Conservation (phyloP, 192 early-diverging fungal genomes). For the Dissophora globulifera region DNA sequence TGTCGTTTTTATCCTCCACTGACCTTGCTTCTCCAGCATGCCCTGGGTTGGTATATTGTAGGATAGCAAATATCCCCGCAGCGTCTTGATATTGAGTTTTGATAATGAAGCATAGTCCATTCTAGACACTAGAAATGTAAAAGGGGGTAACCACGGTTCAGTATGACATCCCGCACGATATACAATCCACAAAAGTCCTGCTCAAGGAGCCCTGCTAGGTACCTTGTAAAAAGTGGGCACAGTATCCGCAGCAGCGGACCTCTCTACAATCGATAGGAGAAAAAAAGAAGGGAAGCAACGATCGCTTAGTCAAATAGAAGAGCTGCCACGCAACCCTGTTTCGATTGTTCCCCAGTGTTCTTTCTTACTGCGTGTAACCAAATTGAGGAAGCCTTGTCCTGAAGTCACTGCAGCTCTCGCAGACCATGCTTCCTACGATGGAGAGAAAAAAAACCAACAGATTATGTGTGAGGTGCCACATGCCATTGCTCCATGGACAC, state of each 20-base stretch:
- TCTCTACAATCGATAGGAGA: no score
- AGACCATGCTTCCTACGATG: conserved; percentile 39
- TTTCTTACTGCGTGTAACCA: conserved; percentile 45
- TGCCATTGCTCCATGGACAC: no score
- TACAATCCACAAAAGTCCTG: no score
- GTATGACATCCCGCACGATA: no score
- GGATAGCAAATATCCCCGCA: conserved; percentile 38
- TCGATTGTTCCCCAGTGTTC: neutral
- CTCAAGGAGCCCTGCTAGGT: no score
- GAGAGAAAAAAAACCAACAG: no score
- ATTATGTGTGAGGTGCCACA: no score
- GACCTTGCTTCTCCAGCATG: conserved; percentile 53
- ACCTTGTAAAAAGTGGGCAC: conserved; percentile 46
- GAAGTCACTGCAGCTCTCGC: conserved; percentile 44
- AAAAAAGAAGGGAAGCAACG: no score
- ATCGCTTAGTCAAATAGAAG: no score
- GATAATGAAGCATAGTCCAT: conserved; percentile 47
- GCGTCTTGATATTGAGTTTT: conserved; percentile 40
- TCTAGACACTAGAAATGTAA: conserved; percentile 30
- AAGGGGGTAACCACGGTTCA: neutral
- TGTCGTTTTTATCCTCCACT: no score
- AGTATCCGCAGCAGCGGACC: conserved; percentile 47
- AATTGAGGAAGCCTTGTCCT: conserved; percentile 44
- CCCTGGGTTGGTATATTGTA: conserved; percentile 50
- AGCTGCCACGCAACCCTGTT: neutral